Evolutionary conservation across 2,329 filamentous ascomycete genomes (phyloP), one percentile per base, ranked within the genome.

Genomic region (Fusarium pseudocircinatum): DNA sequence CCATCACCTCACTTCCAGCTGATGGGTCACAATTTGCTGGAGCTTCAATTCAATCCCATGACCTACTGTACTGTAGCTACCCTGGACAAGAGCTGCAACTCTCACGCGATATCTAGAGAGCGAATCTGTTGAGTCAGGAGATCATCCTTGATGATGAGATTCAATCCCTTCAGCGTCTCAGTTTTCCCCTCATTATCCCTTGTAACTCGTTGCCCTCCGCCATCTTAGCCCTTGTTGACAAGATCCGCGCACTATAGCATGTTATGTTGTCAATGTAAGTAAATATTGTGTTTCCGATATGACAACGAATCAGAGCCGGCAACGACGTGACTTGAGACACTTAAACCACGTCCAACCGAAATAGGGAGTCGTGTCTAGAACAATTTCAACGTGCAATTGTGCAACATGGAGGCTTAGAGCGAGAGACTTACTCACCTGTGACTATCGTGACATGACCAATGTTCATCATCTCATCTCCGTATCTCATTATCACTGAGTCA

Each of bases 1-100:
- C 63, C 46, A 72, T 73, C 70, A 73, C 65, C 56, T 73, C 67
- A 61, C 47, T 47, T 62, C 57, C 57, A 67, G 61, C 54, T 74
- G 62, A 72, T 72, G 67, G 59, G 43, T 69, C 67, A 61, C 58
- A 74, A 68, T 49, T 57, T 69, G 56, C 30, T 13, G 15, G 32
- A 47, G 49, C 67, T 47, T 44, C 53, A 36, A 40, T 67, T 44
- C 49, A 52, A 58, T 63, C 72, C 53, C 68, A 54, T 74, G 71
- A 73, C 67, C 39, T 10, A 16, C 13, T 20, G 32, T 26, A 37
- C 24, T 59, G 22, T 39, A 52, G 46, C 71, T 74, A 74, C 71
- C 67, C 71, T 74, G 59, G 40, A 74, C 49, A 68, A 54, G n/a
- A 40, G 44, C 58, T 57, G 49, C 49, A 65, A 47, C 37, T 54